Conservation (phyloP, 805 yeast genomes). For the Komagataella pseudopastoris region DNA sequence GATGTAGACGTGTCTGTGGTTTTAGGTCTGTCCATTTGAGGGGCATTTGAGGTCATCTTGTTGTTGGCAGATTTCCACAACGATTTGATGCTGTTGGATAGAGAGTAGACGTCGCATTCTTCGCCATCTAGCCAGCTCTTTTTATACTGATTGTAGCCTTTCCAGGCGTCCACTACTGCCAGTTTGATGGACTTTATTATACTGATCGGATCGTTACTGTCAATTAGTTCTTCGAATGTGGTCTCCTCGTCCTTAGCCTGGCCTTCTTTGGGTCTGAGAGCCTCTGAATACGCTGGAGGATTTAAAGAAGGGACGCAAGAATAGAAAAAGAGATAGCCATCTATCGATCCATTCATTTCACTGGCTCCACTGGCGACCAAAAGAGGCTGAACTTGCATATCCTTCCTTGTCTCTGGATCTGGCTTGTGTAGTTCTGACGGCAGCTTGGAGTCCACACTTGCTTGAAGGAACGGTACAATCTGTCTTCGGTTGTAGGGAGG, state of each 20-base stretch:
- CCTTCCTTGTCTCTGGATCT: slow-evolving; percentile 47
- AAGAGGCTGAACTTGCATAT: slow-evolving; percentile 52
- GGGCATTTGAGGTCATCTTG: background rate
- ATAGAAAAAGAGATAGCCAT: slow-evolving; percentile 60
- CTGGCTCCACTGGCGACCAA: slow-evolving; percentile 71
- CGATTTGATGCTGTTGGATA: slow-evolving; percentile 41
- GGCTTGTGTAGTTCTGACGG: slow-evolving; percentile 47
- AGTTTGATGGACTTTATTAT: slow-evolving; percentile 33
- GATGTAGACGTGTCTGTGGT: background rate
- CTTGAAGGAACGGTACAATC: slow-evolving; percentile 65
- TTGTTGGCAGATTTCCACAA: slow-evolving; percentile 34
- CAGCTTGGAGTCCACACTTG: slow-evolving; percentile 48
- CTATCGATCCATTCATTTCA: slow-evolving; percentile 62
- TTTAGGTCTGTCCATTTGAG: background rate
- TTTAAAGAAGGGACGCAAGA: slow-evolving; percentile 50
- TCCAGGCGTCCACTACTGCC: slow-evolving; percentile 64
- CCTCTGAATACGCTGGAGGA: slow-evolving; percentile 44
- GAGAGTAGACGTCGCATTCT: slow-evolving; percentile 54
- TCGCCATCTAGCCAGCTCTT: slow-evolving; percentile 46
- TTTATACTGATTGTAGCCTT: slow-evolving; percentile 43
- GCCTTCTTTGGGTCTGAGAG: background rate
- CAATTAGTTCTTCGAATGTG: background rate
- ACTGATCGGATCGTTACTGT: slow-evolving; percentile 16
- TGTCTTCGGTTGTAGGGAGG: slow-evolving; percentile 56
- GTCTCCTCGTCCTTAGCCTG: background rate